Base-by-base conservation (phyloP, 441 rosid species). In the Gossypium aridum region DNA sequence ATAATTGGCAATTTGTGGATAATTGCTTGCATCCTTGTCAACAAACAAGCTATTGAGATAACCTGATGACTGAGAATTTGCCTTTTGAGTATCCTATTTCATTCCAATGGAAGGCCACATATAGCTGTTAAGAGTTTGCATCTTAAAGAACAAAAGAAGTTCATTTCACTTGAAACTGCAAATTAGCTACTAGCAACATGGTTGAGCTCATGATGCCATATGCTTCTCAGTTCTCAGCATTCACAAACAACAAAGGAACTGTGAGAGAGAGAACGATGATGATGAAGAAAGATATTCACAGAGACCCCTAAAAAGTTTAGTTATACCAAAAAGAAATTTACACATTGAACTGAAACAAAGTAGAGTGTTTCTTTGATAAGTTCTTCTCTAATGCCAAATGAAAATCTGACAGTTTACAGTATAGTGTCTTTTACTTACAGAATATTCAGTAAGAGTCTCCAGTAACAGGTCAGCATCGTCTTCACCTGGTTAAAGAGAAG, bases 381-480 rank as follows among this genome's bases (percentile, higher is more conserved):
- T 23, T 66, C 13, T 34, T 64, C 37, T 47, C 37, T 7, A 26
- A 3, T 3, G 45, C 16, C 45, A 51, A 69, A 51, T 26, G 43
- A 51, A 69, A n/a, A 25, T 25, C 45, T 0, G 20, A 51, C 6
- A 25, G 2, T 25, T 25, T 16, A 68, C 4, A 3, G 2, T 6
- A 25, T 1, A 49, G 16, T 51, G n/a, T 69, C 61, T 45, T 69
- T 69, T 64, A 84, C 94, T 89, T 82, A 89, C 96, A 45, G 85
- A 74, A 80, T 83, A 76, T 74, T 76, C 84, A 37, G 86, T 64
- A 66, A 95, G 93, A 77, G 82, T 81, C 87, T 89, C 98, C 83
- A 95, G 49, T 71, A 95, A 79, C 83, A 87, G 75, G 64, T 95
- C 97, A 78, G 81, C 49, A 80, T 90, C 78, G 56, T 83, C 90